Evolutionary conservation across 2,329 filamentous ascomycete genomes (phyloP).

Genomic region (Eurotiales sp.): DNA sequence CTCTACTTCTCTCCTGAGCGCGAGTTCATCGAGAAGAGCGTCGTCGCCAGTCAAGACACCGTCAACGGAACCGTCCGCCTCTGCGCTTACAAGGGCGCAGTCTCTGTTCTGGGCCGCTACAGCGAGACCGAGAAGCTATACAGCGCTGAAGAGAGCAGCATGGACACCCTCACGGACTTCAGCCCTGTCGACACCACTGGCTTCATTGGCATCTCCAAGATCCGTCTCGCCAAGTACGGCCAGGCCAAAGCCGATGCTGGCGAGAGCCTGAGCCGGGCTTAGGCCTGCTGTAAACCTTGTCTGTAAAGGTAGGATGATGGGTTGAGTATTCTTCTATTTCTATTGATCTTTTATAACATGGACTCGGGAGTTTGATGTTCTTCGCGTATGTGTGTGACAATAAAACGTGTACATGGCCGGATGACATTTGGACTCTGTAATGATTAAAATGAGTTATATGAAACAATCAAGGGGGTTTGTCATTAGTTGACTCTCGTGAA

Average conservation of each 20-base stretch:
- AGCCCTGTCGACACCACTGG: constrained; percentile 62
- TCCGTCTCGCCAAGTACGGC: constrained; percentile 36
- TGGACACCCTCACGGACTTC: constrained; percentile 70
- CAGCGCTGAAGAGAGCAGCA: constrained; percentile 60
- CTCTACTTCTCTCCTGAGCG: constrained; percentile 68
- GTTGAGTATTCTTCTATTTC: neutral
- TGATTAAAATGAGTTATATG: constrained; percentile 11
- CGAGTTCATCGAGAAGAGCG: constrained; percentile 65
- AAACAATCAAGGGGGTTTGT: neutral
- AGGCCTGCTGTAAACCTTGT: neutral
- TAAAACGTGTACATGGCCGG: constrained; percentile 5
- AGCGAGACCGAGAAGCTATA: constrained; percentile 70
- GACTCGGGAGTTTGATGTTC: constrained; percentile 5
- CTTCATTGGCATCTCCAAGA: constrained; percentile 48
- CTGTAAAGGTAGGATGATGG: neutral
- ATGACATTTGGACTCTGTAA: constrained; percentile 7
- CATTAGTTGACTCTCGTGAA: no score
- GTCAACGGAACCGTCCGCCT: constrained; percentile 58
- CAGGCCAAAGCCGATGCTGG: constrained; percentile 35
- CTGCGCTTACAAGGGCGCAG: constrained; percentile 63
- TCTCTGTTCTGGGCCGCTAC: constrained; percentile 49
- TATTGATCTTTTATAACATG: neutral
- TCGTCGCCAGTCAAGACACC: constrained; percentile 55
- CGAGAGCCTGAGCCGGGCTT: constrained; percentile 22
- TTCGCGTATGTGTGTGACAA: constrained; percentile 6